phyloP scores from a whole-genome alignment of 441 rosid species.

The Pelargonium fulgidum region DNA sequence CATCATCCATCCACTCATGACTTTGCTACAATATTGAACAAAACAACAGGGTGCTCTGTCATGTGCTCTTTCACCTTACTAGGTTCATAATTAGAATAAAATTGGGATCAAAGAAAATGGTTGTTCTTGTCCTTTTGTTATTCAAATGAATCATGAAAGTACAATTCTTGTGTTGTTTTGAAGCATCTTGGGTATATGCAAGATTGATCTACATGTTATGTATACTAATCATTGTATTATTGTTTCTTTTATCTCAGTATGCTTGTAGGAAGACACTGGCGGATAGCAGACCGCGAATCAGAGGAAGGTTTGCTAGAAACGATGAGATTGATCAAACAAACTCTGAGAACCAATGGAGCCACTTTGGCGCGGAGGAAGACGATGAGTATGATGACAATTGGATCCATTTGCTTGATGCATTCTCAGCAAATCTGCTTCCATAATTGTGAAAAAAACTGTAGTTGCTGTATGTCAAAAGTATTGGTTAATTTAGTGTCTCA shows the following conservation, averaged over 20 bases:
- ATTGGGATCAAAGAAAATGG: background rate
- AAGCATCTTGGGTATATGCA: no score
- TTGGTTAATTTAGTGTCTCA: background rate
- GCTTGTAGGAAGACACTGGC: constrained; percentile 92
- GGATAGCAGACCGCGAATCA: constrained; percentile 83
- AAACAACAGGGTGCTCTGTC: background rate
- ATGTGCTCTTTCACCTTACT: background rate
- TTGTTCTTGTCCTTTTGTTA: background rate
- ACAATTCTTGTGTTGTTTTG: background rate
- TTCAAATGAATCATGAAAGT: background rate
- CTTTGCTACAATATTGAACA: constrained; percentile 1
- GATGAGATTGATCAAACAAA: constrained; percentile 50
- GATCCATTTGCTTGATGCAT: constrained; percentile 59
- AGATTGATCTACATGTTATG: background rate
- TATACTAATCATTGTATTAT: background rate
- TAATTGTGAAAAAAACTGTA: constrained; percentile 12
- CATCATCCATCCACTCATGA: constrained; percentile 1
- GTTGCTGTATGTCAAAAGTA: background rate
- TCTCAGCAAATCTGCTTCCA: constrained; percentile 42
- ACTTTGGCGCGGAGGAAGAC: constrained; percentile 39
- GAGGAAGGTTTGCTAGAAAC: constrained; percentile 87
- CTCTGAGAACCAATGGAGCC: constrained; percentile 41
- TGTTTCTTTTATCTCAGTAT: constrained; percentile 36
- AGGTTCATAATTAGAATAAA: background rate
- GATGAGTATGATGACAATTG: constrained; percentile 60